Percentiles rank a stretch among this genome's conserved stretches.
Conservation (phyloP, 371 early-diverging fungal species). For the Batrachochytrium dendrobatidis region DNA sequence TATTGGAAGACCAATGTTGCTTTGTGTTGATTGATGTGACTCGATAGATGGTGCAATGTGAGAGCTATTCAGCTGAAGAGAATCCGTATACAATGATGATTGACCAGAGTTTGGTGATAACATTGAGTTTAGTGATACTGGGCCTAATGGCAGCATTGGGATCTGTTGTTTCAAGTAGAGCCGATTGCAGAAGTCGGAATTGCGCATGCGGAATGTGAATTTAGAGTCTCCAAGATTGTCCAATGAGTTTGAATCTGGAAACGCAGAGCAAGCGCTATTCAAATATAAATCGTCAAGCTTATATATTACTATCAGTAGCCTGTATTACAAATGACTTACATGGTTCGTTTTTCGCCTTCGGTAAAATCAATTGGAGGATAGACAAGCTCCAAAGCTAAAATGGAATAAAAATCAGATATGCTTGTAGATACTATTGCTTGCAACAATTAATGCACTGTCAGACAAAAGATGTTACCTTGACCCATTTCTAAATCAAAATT, state of each 20-base stretch:
- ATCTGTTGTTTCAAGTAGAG: conserved; percentile 19
- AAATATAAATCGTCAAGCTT: conserved; percentile 1
- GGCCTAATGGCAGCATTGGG: background rate
- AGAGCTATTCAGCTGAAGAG: too few relatives aligned
- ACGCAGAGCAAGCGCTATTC: conserved; percentile 80
- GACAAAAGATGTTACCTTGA: conserved; percentile 39
- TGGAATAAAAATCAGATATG: background rate
- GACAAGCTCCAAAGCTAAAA: conserved; percentile 65
- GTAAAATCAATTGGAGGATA: conserved; percentile 78
- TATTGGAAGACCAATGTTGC: conserved; percentile 15
- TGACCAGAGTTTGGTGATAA: background rate
- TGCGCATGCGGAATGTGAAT: conserved; percentile 79
- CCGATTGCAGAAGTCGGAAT: conserved; percentile 20
- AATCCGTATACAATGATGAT: too few relatives aligned
- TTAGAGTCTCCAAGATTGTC: conserved; percentile 86
- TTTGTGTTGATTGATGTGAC: background rate
- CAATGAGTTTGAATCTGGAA: conserved; percentile 88
- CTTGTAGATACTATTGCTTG: background rate
- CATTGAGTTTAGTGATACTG: background rate
- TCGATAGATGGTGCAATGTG: background rate
- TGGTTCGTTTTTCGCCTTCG: conserved; percentile 67
- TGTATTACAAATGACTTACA: conserved; percentile 41
- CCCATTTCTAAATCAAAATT: conserved; percentile 94
- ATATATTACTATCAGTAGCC: background rate
- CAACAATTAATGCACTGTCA: conserved; percentile 5